A percentile compares a stretch with the other conserved stretches of the same genome.
These are phyloP conservation scores for Clarkia xantiana DNA, from an alignment of 345 rosid genomes.

Conservation along the genomic window DNA sequence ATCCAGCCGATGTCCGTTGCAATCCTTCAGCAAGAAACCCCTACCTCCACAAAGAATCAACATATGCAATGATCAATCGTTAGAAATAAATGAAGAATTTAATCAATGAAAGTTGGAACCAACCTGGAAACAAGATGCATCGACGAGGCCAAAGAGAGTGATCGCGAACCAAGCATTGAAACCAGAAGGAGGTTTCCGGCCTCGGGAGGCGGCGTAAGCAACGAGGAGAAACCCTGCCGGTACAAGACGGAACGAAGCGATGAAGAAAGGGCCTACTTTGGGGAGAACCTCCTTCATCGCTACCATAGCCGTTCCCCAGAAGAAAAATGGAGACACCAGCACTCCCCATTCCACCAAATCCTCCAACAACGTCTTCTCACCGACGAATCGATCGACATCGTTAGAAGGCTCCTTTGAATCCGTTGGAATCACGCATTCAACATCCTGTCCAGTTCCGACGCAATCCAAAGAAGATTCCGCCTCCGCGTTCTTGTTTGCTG, in stretches of 20 bases:
- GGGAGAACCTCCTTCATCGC: conserved; percentile 97
- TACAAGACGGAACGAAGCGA: conserved; percentile 72
- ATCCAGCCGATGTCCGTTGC: conserved; percentile 83
- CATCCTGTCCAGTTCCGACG: conserved; percentile 8
- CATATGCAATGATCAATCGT: background rate
- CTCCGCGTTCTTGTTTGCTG: background rate
- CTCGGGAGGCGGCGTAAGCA: conserved; percentile 48
- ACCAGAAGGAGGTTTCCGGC: conserved; percentile 58
- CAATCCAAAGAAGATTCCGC: conserved; percentile 5
- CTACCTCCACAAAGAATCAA: conserved; percentile 19
- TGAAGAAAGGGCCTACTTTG: conserved; percentile 66
- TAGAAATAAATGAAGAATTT: background rate
- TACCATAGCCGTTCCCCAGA: conserved; percentile 98
- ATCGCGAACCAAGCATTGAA: conserved; percentile 74
- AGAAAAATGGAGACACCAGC: conserved; percentile 86
- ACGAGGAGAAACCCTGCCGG: conserved; percentile 72
- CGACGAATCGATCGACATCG: background rate
- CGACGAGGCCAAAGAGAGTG: conserved; percentile 63
- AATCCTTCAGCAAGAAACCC: conserved; percentile 88
- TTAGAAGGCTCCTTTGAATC: background rate
- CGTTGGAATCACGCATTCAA: conserved; percentile 3
- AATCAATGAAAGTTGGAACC: background rate
- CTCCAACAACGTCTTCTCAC: conserved; percentile 6
- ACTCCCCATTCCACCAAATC: conserved; percentile 36
- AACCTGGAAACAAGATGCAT: conserved; percentile 67